Conservation (phyloP, 164 flowering plant species). For the Tetracentron sinense region DNA sequence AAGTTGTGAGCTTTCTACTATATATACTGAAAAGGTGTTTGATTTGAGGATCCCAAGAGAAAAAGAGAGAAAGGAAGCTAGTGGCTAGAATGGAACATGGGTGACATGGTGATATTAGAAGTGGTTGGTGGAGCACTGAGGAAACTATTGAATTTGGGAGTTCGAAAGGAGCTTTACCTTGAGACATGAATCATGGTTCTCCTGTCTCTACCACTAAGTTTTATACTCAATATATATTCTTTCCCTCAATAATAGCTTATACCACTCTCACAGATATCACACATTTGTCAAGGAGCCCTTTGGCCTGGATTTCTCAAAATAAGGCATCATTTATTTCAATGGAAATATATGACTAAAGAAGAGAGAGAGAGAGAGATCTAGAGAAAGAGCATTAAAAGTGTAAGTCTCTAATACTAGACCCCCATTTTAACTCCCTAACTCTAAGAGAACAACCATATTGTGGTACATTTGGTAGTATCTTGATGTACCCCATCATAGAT, state of each 20-base stretch:
- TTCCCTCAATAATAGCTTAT: neutral
- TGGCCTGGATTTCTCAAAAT: neutral
- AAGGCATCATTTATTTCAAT: neutral
- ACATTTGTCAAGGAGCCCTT: neutral
- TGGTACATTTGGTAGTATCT: no score
- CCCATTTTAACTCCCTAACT: no score
- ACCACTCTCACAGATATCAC: neutral
- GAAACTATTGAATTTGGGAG: neutral
- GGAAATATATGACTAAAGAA: no score
- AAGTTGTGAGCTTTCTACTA: neutral
- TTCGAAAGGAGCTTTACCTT: neutral
- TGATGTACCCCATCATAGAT: neutral
- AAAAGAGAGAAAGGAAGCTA: neutral
- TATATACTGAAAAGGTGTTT: constrained; percentile 9
- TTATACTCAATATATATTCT: no score
- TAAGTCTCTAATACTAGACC: no score
- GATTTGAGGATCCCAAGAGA: constrained; percentile 12
- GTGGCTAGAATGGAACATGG: constrained; percentile 12
- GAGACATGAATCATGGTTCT: constrained; percentile 10
- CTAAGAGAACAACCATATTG: no score
- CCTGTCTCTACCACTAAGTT: constrained; percentile 6
- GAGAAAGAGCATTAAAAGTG: no score
- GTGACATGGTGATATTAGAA: neutral
- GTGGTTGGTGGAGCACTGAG: neutral
- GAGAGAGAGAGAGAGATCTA: no score